phyloP scores from a whole-genome alignment of 2,329 filamentous ascomycete genomes.

The Diplocarpon mali region DNA sequence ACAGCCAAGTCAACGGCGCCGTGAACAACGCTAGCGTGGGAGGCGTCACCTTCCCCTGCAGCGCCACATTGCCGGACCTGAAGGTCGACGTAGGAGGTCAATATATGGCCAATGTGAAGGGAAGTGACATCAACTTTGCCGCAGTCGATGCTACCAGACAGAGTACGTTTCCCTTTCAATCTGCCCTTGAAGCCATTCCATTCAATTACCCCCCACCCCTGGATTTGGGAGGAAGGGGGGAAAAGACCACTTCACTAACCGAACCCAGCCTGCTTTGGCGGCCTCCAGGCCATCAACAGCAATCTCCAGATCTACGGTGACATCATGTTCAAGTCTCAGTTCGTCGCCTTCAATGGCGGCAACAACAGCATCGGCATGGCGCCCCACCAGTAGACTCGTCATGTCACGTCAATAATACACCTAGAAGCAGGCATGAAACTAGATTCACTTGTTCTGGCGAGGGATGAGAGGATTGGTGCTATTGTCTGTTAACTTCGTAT shows the following conservation, averaged over 20 bases:
- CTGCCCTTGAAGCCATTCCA: background rate
- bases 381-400: conserved; percentile 21
- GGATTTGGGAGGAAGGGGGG: too few species aligned
- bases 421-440: too few species aligned
- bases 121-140: conserved; percentile 40
- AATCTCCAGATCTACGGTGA: conserved; percentile 52
- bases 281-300: conserved; percentile 48
- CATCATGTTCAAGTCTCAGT: conserved; percentile 51
- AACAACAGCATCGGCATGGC: conserved; percentile 44
- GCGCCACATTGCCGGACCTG: conserved; percentile 27
- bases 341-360: conserved; percentile 45
- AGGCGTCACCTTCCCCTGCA: conserved; percentile 31
- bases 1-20: conserved; percentile 29
- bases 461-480: too few species aligned
- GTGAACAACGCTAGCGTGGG: conserved; percentile 27
- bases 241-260: conserved; percentile 2
- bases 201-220: background rate
- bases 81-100: conserved; percentile 29
- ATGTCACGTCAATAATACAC: background rate
- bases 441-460: too few species aligned
- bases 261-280: conserved; percentile 50
- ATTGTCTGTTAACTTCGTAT: too few species aligned
- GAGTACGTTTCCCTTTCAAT: conserved; percentile 32
- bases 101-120: conserved; percentile 35
- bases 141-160: conserved; percentile 32